Evolutionary conservation across 208 protist species (phyloP).

Genomic region (Trypanosoma cruzi): DNA sequence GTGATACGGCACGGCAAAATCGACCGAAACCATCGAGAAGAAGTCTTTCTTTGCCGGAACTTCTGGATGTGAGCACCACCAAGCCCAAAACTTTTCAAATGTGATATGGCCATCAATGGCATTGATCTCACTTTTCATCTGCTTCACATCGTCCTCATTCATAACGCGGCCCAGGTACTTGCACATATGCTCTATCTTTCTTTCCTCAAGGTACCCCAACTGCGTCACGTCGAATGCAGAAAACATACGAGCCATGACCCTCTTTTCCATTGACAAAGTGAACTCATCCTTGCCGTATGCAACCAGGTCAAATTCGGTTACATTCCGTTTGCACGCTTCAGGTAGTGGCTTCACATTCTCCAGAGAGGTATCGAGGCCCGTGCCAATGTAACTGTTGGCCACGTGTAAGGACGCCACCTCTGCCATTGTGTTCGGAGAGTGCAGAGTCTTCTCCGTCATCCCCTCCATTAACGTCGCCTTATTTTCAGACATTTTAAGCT

Average conservation of each 20-base stretch:
- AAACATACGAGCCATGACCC: slow-evolving; percentile 91
- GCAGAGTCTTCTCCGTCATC: background rate
- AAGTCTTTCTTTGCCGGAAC: slow-evolving; percentile 40
- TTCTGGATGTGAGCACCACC: slow-evolving; percentile 74
- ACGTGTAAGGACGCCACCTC: slow-evolving; percentile 42
- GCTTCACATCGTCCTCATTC: slow-evolving; percentile 37
- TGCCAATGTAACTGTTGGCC: slow-evolving; percentile 42
- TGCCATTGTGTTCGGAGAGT: slow-evolving; percentile 33
- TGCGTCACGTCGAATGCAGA: slow-evolving; percentile 87
- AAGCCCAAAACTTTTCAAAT: slow-evolving; percentile 89
- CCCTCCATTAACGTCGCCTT: background rate
- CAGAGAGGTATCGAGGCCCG: slow-evolving; percentile 29
- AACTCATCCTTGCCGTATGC: slow-evolving; percentile 87
- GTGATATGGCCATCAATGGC: slow-evolving; percentile 52
- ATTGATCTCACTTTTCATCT: slow-evolving; percentile 67
- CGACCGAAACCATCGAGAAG: slow-evolving; percentile 86
- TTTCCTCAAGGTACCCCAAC: slow-evolving; percentile 59
- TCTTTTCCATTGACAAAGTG: slow-evolving; percentile 60
- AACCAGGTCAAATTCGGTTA: slow-evolving; percentile 80
- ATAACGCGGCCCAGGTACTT: slow-evolving; percentile 69
- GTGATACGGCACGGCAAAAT: slow-evolving; percentile 90
- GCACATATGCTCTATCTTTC: slow-evolving; percentile 81
- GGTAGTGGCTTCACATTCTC: background rate
- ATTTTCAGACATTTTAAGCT: background rate
- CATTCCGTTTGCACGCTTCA: slow-evolving; percentile 21